phyloP scores from a whole-genome alignment of 306 rosid species.

The Gillenia trifoliata region DNA sequence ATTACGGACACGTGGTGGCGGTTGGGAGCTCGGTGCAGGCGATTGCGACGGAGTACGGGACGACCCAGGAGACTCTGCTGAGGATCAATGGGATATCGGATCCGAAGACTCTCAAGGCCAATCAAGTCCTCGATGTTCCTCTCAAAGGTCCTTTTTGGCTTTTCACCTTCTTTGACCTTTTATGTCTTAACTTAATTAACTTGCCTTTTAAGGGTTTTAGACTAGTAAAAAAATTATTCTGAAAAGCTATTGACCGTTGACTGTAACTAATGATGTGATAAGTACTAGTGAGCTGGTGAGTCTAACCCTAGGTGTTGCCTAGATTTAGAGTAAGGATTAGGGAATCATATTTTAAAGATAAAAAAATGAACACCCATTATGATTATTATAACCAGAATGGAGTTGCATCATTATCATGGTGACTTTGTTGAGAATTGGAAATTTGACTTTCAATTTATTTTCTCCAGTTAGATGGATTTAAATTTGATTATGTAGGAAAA shows the following conservation, averaged over 20 bases:
- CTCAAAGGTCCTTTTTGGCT: constrained; percentile 44
- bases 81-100: constrained; percentile 42
- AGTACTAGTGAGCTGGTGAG: too few relatives aligned
- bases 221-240: background rate
- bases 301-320: too few relatives aligned
- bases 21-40: background rate
- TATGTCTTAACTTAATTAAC: background rate
- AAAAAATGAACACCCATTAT: background rate
- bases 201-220: background rate
- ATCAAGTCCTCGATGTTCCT: constrained; percentile 74
- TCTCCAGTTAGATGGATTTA: too few relatives aligned
- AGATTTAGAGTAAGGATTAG: background rate
- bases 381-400: background rate
- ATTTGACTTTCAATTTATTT: background rate
- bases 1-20: constrained; percentile 53
- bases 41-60: constrained; percentile 44
- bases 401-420: background rate
- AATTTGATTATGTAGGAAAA: background rate
- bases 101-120: constrained; percentile 32
- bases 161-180: background rate
- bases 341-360: background rate
- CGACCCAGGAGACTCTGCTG: constrained; percentile 35
- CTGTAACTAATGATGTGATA: too few relatives aligned
- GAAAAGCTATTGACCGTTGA: background rate
- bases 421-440: background rate